phyloP scores from a whole-genome alignment of 2,329 filamentous ascomycete species.

The Microdochium paspali region DNA sequence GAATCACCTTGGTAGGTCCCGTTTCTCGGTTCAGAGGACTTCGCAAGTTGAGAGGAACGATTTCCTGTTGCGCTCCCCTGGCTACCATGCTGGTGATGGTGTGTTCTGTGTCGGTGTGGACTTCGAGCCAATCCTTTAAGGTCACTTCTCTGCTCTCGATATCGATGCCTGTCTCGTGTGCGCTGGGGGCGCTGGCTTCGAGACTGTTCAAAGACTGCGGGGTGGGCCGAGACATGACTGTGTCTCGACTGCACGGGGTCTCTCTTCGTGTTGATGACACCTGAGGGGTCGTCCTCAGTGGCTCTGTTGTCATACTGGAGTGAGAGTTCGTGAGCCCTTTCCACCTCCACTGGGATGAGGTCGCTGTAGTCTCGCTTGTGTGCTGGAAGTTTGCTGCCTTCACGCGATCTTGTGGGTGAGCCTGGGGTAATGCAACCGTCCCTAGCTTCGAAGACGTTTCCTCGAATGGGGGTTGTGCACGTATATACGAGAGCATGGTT shows the following conservation, averaged over 20 bases:
- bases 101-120: neutral
- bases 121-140: neutral
- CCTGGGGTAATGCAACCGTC: neutral
- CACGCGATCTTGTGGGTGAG: neutral
- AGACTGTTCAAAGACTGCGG: too few species aligned
- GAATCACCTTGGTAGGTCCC: too few species aligned
- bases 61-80: neutral
- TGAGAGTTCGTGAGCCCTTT: conserved; percentile 17
- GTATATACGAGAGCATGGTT: too few species aligned
- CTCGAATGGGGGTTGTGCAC: too few species aligned
- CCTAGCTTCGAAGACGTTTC: neutral
- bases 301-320: conserved; percentile 16
- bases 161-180: neutral
- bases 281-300: conserved; percentile 3
- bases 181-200: too few species aligned
- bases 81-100: neutral
- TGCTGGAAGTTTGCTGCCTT: neutral
- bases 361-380: conserved; percentile 23
- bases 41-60: too few species aligned
- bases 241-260: too few species aligned
- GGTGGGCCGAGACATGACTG: too few species aligned
- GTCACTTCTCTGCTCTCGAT: neutral
- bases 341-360: conserved; percentile 24
- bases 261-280: conserved; percentile 2
- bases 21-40: too few species aligned